These are phyloP conservation scores for Penicillium crustosum DNA, from an alignment of 2,329 filamentous ascomycete species.

Conservation along the genomic window DNA sequence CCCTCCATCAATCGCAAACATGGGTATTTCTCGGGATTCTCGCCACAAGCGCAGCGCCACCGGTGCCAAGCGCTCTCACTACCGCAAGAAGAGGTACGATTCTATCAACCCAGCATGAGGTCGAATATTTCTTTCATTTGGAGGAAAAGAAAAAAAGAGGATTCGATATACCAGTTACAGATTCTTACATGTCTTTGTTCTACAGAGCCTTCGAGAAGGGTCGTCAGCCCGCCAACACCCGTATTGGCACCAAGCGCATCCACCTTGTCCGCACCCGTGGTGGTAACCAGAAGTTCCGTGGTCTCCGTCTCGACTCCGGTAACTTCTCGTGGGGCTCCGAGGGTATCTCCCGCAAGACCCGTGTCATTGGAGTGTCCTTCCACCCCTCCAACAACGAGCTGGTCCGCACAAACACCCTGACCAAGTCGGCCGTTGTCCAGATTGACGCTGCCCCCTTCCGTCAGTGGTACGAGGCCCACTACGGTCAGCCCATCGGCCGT, in stretches of 20 bases:
- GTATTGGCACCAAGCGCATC: slow-evolving; percentile 96
- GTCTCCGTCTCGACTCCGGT: slow-evolving; percentile 94
- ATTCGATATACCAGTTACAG: slow-evolving; percentile 4
- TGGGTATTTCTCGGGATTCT: slow-evolving; percentile 99
- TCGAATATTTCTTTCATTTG: slow-evolving; percentile 45
- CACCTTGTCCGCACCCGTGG: slow-evolving; percentile 96
- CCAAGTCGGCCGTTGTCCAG: slow-evolving; percentile 98
- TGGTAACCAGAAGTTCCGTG: slow-evolving; percentile 99
- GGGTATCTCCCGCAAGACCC: slow-evolving; percentile 97
- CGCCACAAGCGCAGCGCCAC: slow-evolving; percentile 99
- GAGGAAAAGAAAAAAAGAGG: not conserved
- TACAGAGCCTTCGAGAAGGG: slow-evolving; percentile 99
- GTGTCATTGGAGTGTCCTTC: slow-evolving; percentile 97
- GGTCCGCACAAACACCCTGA: slow-evolving; percentile 99
- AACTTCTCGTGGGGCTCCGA: slow-evolving; percentile 99
- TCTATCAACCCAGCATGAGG: slow-evolving; percentile 41
- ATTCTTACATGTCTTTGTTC: slow-evolving; percentile 60
- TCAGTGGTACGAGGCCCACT: slow-evolving; percentile 99
- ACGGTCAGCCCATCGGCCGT: slow-evolving; percentile 85
- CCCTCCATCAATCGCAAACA: slow-evolving; percentile 71
- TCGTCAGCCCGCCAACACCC: slow-evolving; percentile 98
- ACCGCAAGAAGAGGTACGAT: slow-evolving; percentile 64
- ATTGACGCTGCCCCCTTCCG: slow-evolving; percentile 98
- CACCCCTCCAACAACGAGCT: slow-evolving; percentile 99
- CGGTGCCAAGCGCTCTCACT: slow-evolving; percentile 95